These are phyloP conservation scores for Soucietia sequanensis DNA, from an alignment of 805 yeast genomes.

Conservation along the genomic window DNA sequence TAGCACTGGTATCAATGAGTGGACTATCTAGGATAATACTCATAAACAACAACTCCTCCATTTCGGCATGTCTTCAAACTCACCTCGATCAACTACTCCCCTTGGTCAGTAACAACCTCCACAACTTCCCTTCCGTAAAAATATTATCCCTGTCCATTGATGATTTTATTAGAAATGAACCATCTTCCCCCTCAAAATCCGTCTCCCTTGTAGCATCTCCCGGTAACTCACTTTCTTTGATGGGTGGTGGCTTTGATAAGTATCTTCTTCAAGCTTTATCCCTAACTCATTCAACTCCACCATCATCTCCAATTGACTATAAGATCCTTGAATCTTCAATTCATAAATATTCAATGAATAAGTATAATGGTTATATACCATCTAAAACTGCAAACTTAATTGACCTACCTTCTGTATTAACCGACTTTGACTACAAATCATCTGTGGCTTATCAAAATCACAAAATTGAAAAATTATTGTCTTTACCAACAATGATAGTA, in stretches of 20 bases:
- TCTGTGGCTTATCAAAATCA: constrained; percentile 9
- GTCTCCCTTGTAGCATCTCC: constrained; percentile 16
- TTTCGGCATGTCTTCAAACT: neutral
- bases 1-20: too few species aligned
- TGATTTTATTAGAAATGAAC: too few species aligned
- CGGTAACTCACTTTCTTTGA: constrained; percentile 21
- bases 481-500: constrained; percentile 24
- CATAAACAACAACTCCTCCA: constrained; percentile 1
- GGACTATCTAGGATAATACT: neutral
- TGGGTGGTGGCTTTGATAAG: constrained; percentile 30
- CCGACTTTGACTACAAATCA: constrained; percentile 4
- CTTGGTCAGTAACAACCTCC: too few species aligned
- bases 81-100: neutral
- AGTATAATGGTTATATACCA: constrained; percentile 17
- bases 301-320: constrained; percentile 7
- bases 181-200: neutral
- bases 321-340: constrained; percentile 12
- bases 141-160: neutral
- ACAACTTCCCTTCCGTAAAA: neutral
- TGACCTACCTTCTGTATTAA: constrained; percentile 8
- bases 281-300: constrained; percentile 1
- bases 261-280: constrained; percentile 14
- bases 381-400: constrained; percentile 12
- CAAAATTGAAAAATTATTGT: constrained; percentile 7
- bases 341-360: constrained; percentile 14